Evolutionary conservation across 345 rosid species (phyloP).

Genomic region (Salix arbutifolia): DNA sequence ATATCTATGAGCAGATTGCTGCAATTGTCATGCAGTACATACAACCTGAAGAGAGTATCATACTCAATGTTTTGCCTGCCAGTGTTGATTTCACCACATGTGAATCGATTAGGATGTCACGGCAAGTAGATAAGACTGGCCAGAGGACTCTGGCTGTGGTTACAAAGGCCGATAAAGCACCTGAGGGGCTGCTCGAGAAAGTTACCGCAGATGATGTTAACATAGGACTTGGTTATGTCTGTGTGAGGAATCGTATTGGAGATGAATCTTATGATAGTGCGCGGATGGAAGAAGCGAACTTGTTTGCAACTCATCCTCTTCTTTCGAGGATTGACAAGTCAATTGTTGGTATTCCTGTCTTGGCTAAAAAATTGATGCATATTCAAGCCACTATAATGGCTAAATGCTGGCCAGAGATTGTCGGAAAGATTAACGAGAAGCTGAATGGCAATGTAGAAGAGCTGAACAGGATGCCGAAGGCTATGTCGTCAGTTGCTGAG

Average conservation of each 20-base stretch:
- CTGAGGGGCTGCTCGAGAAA: conserved; percentile 47
- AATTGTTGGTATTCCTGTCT: conserved; percentile 35
- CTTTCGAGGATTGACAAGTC: conserved; percentile 32
- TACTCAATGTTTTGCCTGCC: conserved; percentile 43
- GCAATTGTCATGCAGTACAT: conserved; percentile 40
- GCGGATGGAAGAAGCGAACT: conserved; percentile 16
- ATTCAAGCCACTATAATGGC: conserved; percentile 34
- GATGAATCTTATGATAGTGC: conserved; percentile 41
- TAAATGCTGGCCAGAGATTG: conserved; percentile 30
- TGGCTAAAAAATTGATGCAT: conserved; percentile 32
- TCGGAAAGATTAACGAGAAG: conserved; percentile 32
- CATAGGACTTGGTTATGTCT: conserved; percentile 47
- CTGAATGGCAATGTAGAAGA: conserved; percentile 3
- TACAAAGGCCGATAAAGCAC: conserved; percentile 44
- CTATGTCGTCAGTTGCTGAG: conserved; percentile 25
- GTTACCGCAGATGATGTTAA: conserved; percentile 45
- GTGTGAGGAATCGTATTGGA: conserved; percentile 43
- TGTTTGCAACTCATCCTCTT: conserved; percentile 23
- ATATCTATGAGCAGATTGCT: conserved; percentile 39
- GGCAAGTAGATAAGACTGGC: conserved; percentile 38
- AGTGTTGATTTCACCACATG: conserved; percentile 42
- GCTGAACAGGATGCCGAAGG: conserved; percentile 28
- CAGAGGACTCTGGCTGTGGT: conserved; percentile 52
- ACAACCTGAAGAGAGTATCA: conserved; percentile 38
- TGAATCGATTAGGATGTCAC: conserved; percentile 44